These are phyloP conservation scores for Kurtzmaniella quercitrusa DNA, from an alignment of 1,139 yeast species.

Conservation along the genomic window DNA sequence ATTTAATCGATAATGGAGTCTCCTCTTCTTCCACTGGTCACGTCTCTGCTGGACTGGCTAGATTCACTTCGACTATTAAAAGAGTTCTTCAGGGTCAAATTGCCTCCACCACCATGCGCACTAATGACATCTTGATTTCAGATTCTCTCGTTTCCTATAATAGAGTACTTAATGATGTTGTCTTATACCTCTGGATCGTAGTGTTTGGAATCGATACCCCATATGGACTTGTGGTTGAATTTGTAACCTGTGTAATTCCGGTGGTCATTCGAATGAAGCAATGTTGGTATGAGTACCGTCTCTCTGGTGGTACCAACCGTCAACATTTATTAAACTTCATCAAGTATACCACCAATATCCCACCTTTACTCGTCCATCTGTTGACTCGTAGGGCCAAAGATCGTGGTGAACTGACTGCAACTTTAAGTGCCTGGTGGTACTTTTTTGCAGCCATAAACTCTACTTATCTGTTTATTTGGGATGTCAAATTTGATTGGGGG, in stretches of 20 bases:
- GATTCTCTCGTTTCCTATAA: constrained; percentile 80
- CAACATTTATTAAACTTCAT: constrained; percentile 64
- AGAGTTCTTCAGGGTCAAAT: constrained; percentile 56
- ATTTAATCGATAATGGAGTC: constrained; percentile 1
- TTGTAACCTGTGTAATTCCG: constrained; percentile 55
- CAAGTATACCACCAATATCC: constrained; percentile 67
- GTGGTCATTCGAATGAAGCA: constrained; percentile 71
- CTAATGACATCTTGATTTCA: constrained; percentile 74
- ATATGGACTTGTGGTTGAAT: constrained; percentile 39
- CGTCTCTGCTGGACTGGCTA: constrained; percentile 32
- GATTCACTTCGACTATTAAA: constrained; percentile 45
- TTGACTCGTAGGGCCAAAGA: constrained; percentile 24
- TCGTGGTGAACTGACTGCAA: constrained; percentile 7
- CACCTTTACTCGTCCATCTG: constrained; percentile 54
- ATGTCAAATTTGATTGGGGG: constrained; percentile 84
- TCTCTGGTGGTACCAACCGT: constrained; percentile 34
- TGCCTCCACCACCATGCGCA: constrained; percentile 52
- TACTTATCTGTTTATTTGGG: constrained; percentile 82
- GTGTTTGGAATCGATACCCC: constrained; percentile 15
- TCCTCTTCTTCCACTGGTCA: background rate
- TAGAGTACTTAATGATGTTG: constrained; percentile 68
- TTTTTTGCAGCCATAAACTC: constrained; percentile 59
- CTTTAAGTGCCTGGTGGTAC: constrained; percentile 43
- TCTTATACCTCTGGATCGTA: constrained; percentile 38
- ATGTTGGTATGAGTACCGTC: constrained; percentile 65